Conservation (phyloP, 176 grass and related monocot species). For the Eleusine coracana region DNA sequence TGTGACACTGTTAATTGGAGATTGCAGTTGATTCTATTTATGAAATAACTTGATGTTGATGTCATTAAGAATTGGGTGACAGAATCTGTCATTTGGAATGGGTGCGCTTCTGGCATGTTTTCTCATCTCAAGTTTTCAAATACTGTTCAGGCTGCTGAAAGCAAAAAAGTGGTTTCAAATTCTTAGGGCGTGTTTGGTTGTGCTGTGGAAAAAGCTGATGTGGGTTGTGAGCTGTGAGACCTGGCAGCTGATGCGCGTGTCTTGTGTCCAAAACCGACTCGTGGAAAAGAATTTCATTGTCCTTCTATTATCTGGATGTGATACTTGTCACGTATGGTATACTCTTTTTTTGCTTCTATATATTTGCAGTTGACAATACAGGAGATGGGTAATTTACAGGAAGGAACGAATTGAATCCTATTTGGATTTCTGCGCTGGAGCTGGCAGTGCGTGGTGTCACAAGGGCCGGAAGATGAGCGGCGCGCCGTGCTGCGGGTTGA, state of each 20-base stretch:
- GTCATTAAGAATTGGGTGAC: not conserved
- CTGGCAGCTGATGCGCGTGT: not conserved
- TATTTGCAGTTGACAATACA: slow-evolving; percentile 40
- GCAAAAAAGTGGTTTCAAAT: not conserved
- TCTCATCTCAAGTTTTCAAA: not conserved
- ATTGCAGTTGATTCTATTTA: not conserved
- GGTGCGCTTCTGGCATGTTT: not conserved
- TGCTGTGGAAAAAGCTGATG: too few relatives aligned
- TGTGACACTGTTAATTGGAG: not conserved
- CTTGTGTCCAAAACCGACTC: not conserved
- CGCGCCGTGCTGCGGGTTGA: slow-evolving; percentile 81
- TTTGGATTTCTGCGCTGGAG: slow-evolving; percentile 14
- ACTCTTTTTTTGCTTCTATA: slow-evolving; percentile 19
- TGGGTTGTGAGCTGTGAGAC: too few relatives aligned
- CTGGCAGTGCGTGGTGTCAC: slow-evolving; percentile 5
- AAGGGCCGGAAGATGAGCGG: slow-evolving; percentile 80
- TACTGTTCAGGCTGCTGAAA: not conserved
- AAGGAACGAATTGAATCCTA: slow-evolving; percentile 58
- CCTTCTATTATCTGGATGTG: slow-evolving; percentile 27
- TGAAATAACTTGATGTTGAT: slow-evolving; percentile 11
- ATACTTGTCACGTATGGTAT: slow-evolving; percentile 44
- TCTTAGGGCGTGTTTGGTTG: too few relatives aligned
- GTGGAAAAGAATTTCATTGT: not conserved
- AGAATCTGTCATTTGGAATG: not conserved
- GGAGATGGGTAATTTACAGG: slow-evolving; percentile 50